Percentiles rank a stretch among this genome's conserved stretches.
These are phyloP conservation scores for Aspergillus aculeatus DNA, from an alignment of 2,329 filamentous ascomycete species.

Conservation along the genomic window DNA sequence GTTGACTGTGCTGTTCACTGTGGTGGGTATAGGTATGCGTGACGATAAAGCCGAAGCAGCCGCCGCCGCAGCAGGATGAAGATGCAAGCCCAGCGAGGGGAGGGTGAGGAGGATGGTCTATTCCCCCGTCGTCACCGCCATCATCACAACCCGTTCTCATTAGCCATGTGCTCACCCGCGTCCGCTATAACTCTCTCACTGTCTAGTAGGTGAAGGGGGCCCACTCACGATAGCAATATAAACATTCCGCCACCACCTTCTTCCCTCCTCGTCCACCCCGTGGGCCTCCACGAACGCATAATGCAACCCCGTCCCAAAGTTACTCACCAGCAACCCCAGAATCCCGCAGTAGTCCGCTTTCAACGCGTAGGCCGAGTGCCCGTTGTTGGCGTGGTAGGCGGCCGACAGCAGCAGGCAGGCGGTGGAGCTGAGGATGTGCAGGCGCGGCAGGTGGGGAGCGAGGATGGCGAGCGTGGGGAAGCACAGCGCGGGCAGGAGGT, in stretches of 20 bases:
- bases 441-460: background rate
- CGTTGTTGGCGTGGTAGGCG: slow-evolving; percentile 8
- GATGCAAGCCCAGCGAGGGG: background rate
- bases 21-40: too few species aligned
- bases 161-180: too few species aligned
- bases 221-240: background rate
- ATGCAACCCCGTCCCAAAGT: background rate
- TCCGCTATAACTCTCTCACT: too few species aligned
- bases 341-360: background rate
- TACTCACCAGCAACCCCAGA: background rate
- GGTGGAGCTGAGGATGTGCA: background rate
- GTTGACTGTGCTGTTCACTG: too few species aligned
- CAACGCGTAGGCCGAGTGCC: background rate
- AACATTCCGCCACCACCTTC: background rate
- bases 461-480: background rate
- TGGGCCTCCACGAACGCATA: background rate
- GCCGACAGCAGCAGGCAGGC: slow-evolving; percentile 2
- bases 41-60: too few species aligned
- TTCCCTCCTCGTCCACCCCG: too few species aligned
- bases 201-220: background rate
- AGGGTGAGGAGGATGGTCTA: background rate
- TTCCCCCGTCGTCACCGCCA: too few species aligned
- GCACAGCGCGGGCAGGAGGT: slow-evolving; percentile 45
- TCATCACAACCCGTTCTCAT: too few species aligned
- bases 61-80: background rate